Percentiles rank a stretch among this genome's conserved stretches.
Conservation (phyloP, 2,329 filamentous ascomycete species). For the Penicillium sp. region DNA sequence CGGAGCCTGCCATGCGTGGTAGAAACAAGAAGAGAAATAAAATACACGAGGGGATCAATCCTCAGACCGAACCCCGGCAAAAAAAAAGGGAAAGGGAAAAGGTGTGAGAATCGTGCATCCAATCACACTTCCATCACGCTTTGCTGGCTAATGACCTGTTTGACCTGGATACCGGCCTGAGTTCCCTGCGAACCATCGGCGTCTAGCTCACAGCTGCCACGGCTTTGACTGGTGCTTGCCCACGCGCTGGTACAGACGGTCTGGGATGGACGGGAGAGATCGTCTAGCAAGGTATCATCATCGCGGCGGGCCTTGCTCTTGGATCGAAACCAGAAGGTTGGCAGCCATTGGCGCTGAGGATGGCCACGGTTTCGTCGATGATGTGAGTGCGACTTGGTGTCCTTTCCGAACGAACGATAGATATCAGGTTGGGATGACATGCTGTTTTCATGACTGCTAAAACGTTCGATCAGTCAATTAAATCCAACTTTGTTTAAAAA, state of each 20-base stretch:
- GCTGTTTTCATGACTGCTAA: slow-evolving; percentile 1
- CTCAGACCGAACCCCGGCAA: too few relatives aligned
- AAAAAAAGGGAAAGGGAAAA: not conserved
- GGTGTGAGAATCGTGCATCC: not conserved
- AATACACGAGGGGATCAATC: too few relatives aligned
- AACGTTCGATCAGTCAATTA: slow-evolving; percentile 3
- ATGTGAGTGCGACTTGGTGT: not conserved
- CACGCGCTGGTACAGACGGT: slow-evolving; percentile 30
- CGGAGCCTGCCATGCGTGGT: too few relatives aligned
- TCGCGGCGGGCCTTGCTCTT: slow-evolving; percentile 1
- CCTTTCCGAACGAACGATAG: slow-evolving; percentile 22
- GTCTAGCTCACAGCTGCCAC: slow-evolving; percentile 19
- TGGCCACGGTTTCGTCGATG: not conserved
- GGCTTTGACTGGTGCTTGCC: slow-evolving; percentile 23
- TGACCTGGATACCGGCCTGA: slow-evolving; percentile 26
- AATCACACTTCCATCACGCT: slow-evolving; percentile 22
- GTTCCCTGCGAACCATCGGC: slow-evolving; percentile 3
- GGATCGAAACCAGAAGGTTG: not conserved
- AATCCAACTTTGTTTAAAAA: not conserved
- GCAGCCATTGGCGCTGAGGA: slow-evolving; percentile 5
- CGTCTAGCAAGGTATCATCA: slow-evolving; percentile 9
- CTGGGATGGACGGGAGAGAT: slow-evolving; percentile 17
- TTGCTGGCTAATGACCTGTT: slow-evolving; percentile 31
- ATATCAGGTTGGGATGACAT: not conserved
- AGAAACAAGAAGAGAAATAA: too few relatives aligned